Evolutionary conservation across 352 stramenopile genomes (phyloP), one percentile per base, ranked within the genome.

Genomic region (Pythium coloratum): DNA sequence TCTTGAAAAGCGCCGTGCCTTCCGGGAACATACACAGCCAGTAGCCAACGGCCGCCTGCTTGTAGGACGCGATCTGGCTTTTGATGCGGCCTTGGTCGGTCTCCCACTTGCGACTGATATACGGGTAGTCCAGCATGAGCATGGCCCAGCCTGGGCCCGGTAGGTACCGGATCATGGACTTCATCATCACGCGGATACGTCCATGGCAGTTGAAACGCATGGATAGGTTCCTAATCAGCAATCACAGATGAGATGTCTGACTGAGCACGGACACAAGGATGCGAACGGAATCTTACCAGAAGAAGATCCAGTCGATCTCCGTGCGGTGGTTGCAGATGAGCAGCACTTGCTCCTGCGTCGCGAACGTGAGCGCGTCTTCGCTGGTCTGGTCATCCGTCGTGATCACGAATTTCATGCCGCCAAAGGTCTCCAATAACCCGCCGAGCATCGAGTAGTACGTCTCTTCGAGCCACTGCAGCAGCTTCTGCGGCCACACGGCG

Each of bases 1-100:
- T 84, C 59, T 84, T 73, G 68, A 88, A 91, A 26, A 93, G 67
- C 42, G 80, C 81, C 34, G 84, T 93, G 49, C 84, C 84, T 67
- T 95, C 86, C 0, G 84, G 86, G 55, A 95, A 93, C 82, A 95
- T 93, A 55, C 79, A 75, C 13, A 93, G 67, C 83, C 83, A 92
- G 20, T 75, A 79, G 26, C 78, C 78, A 10, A 72, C 71, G 1
- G 71, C 61, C 14, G 67, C 76, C 10, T 82, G 55, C 14, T 80
- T 84, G 72, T 93, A 95, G 26, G 76, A 79, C 6, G 61, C 32
- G 32, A 95, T 82, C 9, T 77, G 58, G 12, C 73, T 76, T 9
- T 70, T 66, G n/a, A 93, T 69, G 30, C 77, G 71, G 8, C 65
- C 59, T 49, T 90, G 70, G 66, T 93, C 86, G 18, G 82, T 88